These are phyloP conservation scores for Fusarium palustre DNA, from an alignment of 2,329 filamentous ascomycete species.

Conservation along the genomic window DNA sequence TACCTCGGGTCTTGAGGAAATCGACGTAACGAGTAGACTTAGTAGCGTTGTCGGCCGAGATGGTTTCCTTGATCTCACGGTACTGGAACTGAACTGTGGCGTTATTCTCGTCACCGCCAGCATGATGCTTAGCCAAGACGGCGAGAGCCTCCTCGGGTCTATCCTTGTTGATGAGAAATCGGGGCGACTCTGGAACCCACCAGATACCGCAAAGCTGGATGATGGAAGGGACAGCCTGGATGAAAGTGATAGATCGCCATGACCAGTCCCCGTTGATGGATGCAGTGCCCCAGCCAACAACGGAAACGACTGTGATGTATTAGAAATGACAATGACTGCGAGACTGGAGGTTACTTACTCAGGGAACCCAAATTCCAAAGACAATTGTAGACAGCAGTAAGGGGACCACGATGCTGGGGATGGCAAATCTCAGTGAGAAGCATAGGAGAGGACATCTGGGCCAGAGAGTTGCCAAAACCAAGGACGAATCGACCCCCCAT, in stretches of 20 bases:
- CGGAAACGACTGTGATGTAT: constrained; percentile 61
- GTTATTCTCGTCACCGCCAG: constrained; percentile 68
- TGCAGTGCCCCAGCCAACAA: constrained; percentile 72
- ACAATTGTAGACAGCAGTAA: constrained; percentile 76
- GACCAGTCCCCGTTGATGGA: constrained; percentile 71
- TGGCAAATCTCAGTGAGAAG: constrained; percentile 75
- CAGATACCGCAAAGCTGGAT: constrained; percentile 75
- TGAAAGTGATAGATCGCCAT: constrained; percentile 74
- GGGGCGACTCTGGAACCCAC: constrained; percentile 75
- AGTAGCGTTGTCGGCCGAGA: constrained; percentile 66
- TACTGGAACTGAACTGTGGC: constrained; percentile 74
- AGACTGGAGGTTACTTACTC: constrained; percentile 36
- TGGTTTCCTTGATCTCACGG: constrained; percentile 73
- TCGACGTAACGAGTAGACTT: constrained; percentile 67
- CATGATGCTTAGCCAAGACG: constrained; percentile 73
- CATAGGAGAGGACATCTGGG: constrained; percentile 72
- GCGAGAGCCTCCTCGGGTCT: constrained; percentile 70
- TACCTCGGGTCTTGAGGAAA: constrained; percentile 71
- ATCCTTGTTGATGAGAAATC: constrained; percentile 74
- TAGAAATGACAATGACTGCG: background rate
- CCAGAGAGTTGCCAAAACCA: constrained; percentile 75
- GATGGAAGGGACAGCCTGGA: constrained; percentile 71
- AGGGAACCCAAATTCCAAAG: constrained; percentile 72
- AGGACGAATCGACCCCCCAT: constrained; percentile 55
- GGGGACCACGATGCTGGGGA: constrained; percentile 73